Evolutionary conservation across 75 land plant genomes (phyloP).

Genomic region (Pinus tabuliformis): DNA sequence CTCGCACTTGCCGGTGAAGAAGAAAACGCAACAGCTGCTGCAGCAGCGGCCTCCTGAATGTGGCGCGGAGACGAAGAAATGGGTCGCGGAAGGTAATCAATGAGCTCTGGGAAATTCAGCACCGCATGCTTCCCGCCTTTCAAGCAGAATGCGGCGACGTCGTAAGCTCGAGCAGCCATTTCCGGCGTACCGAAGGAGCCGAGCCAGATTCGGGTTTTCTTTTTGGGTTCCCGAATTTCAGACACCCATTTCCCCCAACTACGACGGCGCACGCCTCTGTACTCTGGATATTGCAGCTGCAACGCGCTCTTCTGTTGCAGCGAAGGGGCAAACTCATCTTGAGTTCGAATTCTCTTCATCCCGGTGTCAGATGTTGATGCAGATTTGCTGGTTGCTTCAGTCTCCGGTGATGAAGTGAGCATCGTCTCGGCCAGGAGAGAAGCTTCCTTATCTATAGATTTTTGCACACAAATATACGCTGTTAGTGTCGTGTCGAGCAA

Average conservation of each 20-base stretch:
- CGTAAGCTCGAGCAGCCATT: conserved; percentile 30
- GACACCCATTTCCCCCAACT: conserved; percentile 35
- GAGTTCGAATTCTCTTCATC: no score
- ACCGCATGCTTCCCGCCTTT: conserved; percentile 14
- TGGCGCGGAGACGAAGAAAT: conserved; percentile 9
- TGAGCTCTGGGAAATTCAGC: conserved; percentile 31
- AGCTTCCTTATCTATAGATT: no score
- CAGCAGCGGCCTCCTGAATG: conserved; percentile 29
- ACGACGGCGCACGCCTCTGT: conserved; percentile 23
- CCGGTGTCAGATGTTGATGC: no score
- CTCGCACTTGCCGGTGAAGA: background rate
- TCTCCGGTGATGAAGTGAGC: no score
- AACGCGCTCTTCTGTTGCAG: no score
- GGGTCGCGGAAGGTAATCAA: conserved; percentile 3
- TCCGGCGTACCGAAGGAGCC: conserved; percentile 23
- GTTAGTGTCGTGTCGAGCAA: no score
- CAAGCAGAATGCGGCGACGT: conserved; percentile 17
- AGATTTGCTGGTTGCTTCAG: no score
- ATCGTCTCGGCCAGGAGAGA: no score
- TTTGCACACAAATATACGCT: no score
- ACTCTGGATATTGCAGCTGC: conserved; percentile 7
- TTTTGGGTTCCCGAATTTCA: conserved; percentile 26
- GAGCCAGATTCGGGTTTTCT: conserved; percentile 25
- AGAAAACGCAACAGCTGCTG: conserved; percentile 15
- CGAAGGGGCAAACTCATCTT: no score